These are phyloP conservation scores for Waltergamsia citrina DNA, from an alignment of 2,329 filamentous ascomycete genomes.

Conservation along the genomic window DNA sequence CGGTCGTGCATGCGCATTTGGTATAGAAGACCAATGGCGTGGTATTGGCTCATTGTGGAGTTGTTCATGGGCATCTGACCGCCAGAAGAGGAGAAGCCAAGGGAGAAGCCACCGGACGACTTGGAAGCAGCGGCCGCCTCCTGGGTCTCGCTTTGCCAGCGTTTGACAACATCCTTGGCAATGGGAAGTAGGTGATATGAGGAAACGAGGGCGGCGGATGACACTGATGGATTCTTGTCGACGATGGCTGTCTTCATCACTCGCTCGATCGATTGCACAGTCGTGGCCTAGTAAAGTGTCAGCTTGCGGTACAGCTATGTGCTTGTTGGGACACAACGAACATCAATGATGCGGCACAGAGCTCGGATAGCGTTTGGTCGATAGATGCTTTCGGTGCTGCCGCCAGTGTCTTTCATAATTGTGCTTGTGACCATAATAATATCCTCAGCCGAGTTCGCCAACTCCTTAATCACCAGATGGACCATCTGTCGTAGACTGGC, in stretches of 20 bases:
- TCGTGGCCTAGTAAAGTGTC: slow-evolving; percentile 59
- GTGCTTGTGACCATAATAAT: slow-evolving; percentile 99
- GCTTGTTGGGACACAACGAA: slow-evolving; percentile 34
- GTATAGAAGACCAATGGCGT: slow-evolving; percentile 93
- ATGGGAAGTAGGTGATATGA: slow-evolving; percentile 97
- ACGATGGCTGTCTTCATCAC: slow-evolving; percentile 99
- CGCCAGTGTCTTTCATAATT: slow-evolving; percentile 98
- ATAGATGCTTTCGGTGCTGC: slow-evolving; percentile 88
- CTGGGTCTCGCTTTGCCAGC: slow-evolving; percentile 98
- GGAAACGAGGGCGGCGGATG: slow-evolving; percentile 89
- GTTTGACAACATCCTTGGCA: slow-evolving; percentile 85
- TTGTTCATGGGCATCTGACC: slow-evolving; percentile 73
- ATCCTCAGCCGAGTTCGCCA: slow-evolving; percentile 90
- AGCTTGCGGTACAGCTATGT: slow-evolving; percentile 8
- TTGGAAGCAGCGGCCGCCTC: slow-evolving; percentile 89
- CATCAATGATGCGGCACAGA: slow-evolving; percentile 93
- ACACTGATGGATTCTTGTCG: slow-evolving; percentile 96
- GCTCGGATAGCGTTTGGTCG: slow-evolving; percentile 93
- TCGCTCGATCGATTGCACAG: slow-evolving; percentile 94
- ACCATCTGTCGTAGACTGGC: slow-evolving; percentile 97
- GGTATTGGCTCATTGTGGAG: slow-evolving; percentile 97
- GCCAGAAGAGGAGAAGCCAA: slow-evolving; percentile 80
- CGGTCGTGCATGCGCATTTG: slow-evolving; percentile 96
- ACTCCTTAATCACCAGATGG: slow-evolving; percentile 95
- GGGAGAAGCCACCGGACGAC: slow-evolving; percentile 78